These are phyloP conservation scores for Penicillium riverlandense DNA, from an alignment of 495 filamentous ascomycete genomes.

Conservation along the genomic window DNA sequence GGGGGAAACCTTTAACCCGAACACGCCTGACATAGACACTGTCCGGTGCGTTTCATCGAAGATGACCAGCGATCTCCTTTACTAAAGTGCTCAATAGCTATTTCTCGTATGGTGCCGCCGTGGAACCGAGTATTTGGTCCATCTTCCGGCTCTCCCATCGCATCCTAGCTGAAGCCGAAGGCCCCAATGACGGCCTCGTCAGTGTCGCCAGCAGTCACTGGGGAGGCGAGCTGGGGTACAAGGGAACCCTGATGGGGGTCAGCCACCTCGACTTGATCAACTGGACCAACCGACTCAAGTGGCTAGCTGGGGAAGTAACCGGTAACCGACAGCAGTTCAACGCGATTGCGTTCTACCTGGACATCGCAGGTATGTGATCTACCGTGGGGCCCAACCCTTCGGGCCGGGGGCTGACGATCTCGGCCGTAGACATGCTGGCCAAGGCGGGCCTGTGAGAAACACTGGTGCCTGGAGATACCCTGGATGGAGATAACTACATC, in stretches of 20 bases:
- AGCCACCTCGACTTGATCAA: slow-evolving; percentile 93
- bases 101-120: slow-evolving; percentile 82
- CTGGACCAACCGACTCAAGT: slow-evolving; percentile 82
- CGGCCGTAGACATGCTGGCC: slow-evolving; percentile 61
- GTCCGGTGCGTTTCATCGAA: slow-evolving; percentile 43
- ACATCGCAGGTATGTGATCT: slow-evolving; percentile 60
- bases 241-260: slow-evolving; percentile 81
- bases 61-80: background rate
- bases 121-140: slow-evolving; percentile 59
- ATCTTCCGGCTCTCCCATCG: slow-evolving; percentile 67
- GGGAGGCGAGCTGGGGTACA: slow-evolving; percentile 65
- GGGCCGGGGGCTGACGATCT: background rate
- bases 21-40: slow-evolving; percentile 61
- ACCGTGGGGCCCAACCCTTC: background rate
- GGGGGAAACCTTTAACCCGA: slow-evolving; percentile 72
- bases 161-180: slow-evolving; percentile 65
- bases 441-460: slow-evolving; percentile 54
- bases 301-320: slow-evolving; percentile 57
- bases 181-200: slow-evolving; percentile 88
- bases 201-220: slow-evolving; percentile 79
- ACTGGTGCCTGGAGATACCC: slow-evolving; percentile 5
- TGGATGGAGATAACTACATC: no score
- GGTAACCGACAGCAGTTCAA: slow-evolving; percentile 80
- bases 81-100: slow-evolving; percentile 43
- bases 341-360: slow-evolving; percentile 89